Evolutionary conservation across 768 basidiomycete species (phyloP).

Genomic region (Pilatotrama ljubarskyi): DNA sequence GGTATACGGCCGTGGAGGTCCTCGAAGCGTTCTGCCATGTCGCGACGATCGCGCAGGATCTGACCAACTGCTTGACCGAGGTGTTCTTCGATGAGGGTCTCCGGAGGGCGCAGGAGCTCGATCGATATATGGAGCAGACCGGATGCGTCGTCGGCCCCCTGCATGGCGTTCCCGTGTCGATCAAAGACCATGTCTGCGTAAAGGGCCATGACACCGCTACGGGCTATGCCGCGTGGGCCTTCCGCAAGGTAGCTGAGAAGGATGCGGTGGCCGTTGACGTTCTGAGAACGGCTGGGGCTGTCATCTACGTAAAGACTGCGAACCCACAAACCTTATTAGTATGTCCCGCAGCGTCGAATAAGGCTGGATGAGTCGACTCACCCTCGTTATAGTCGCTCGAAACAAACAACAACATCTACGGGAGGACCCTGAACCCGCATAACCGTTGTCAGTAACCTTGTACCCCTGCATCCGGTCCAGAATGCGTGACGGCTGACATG

Average conservation of each 20-base stretch:
- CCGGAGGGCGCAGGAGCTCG: constrained; percentile 60
- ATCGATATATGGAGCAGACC: constrained; percentile 61
- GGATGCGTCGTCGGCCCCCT: constrained; percentile 64
- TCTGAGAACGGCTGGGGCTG: constrained; percentile 65
- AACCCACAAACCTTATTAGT: constrained; percentile 74
- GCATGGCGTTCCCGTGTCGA: constrained; percentile 79
- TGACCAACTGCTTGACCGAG: constrained; percentile 82
- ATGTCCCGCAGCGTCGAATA: constrained; percentile 24
- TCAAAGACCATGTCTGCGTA: constrained; percentile 71
- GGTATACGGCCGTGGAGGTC: constrained; percentile 37
- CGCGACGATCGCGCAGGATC: constrained; percentile 53
- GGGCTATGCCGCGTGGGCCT: constrained; percentile 74
- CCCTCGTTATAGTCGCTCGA: constrained; percentile 44
- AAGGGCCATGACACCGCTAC: constrained; percentile 63
- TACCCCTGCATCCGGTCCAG: background rate
- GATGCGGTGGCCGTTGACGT: constrained; percentile 48
- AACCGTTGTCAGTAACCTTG: constrained; percentile 38
- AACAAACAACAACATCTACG: constrained; percentile 51
- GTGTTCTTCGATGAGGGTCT: constrained; percentile 73
- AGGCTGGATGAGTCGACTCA: constrained; percentile 13
- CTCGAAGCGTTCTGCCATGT: constrained; percentile 38
- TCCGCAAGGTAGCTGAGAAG: constrained; percentile 51
- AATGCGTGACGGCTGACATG: constrained; percentile 4
- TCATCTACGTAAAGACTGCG: constrained; percentile 88
- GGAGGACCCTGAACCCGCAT: constrained; percentile 46